Percentiles rank a stretch among this genome's conserved stretches.
phyloP scores from a whole-genome alignment of 2,329 filamentous ascomycete species.

The Xylariaceae sp. region DNA sequence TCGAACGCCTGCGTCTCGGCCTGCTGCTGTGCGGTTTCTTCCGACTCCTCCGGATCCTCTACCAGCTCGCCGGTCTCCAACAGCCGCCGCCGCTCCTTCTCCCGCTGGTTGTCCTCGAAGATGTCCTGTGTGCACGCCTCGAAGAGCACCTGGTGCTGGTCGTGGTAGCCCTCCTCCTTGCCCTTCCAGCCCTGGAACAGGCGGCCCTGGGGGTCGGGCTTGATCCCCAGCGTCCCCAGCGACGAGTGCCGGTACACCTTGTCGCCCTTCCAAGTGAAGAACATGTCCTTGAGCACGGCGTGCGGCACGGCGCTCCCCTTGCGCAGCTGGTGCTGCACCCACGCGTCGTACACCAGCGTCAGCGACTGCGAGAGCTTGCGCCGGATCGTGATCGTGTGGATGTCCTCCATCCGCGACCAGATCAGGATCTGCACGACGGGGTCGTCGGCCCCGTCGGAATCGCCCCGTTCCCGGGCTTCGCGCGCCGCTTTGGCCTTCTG shows the following conservation, averaged over 20 bases:
- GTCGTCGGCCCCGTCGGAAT: conserved; percentile 38
- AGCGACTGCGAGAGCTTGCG: conserved; percentile 70
- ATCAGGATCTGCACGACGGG: conserved; percentile 67
- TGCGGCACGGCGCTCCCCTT: conserved; percentile 42
- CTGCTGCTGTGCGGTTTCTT: not conserved
- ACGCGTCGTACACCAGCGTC: conserved; percentile 67
- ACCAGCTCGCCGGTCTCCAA: conserved; percentile 46
- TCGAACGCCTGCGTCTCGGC: conserved; percentile 22
- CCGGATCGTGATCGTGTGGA: conserved; percentile 63
- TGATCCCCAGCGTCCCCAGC: conserved; percentile 67
- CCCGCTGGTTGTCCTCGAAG: conserved; percentile 52
- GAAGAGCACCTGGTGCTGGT: conserved; percentile 67
- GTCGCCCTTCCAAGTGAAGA: conserved; percentile 78
- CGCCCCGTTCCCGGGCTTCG: conserved; percentile 25
- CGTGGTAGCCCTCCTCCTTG: conserved; percentile 47
- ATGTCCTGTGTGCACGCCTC: conserved; percentile 75
- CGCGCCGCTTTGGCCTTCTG: conserved; percentile 29
- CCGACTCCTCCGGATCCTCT: conserved; percentile 30
- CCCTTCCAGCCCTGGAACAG: conserved; percentile 41
- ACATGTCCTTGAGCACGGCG: conserved; percentile 57
- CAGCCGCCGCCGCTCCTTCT: conserved; percentile 51
- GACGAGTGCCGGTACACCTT: conserved; percentile 77
- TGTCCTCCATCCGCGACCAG: conserved; percentile 64
- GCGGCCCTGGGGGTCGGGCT: conserved; percentile 47
- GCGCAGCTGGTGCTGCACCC: conserved; percentile 66